Percentiles rank a stretch among this genome's conserved stretches.
phyloP scores from a whole-genome alignment of 441 rosid species.

The Cnidoscolus chayamansa region DNA sequence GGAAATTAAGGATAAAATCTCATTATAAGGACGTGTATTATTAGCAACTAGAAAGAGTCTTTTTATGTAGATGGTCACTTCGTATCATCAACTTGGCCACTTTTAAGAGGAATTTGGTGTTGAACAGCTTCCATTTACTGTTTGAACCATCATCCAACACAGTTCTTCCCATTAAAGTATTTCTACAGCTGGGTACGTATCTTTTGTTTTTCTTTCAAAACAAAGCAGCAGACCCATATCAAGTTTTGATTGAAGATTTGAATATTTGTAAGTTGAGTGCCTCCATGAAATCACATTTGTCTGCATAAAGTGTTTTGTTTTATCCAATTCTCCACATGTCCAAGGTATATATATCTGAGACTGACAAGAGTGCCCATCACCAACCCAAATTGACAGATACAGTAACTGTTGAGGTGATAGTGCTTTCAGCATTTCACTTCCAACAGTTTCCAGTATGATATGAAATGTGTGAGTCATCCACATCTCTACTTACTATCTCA shows the following conservation, averaged over 20 bases:
- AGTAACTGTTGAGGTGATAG: conserved; percentile 15
- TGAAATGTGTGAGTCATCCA: not conserved
- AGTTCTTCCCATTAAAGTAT: not conserved
- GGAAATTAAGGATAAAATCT: conserved; percentile 10
- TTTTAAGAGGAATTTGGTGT: not conserved
- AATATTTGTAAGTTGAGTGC: not conserved
- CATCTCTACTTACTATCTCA: not conserved
- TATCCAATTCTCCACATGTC: not conserved
- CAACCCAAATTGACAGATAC: too few relatives aligned
- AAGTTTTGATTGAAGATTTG: conserved; percentile 14
- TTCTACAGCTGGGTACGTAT: too few relatives aligned
- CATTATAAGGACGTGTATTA: not conserved
- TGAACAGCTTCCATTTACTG: not conserved
- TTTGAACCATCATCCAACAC: not conserved
- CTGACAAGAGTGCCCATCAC: not conserved
- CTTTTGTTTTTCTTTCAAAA: not conserved
- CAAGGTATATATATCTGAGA: not conserved
- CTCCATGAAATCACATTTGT: conserved; percentile 12
- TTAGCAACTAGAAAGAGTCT: not conserved
- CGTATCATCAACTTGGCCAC: conserved; percentile 26
- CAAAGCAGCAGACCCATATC: conserved; percentile 1
- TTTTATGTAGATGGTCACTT: conserved; percentile 5
- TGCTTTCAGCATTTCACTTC: conserved; percentile 31
- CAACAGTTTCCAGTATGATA: conserved; percentile 9
- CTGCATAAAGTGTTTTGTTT: not conserved